phyloP scores from a whole-genome alignment of 306 rosid species.

The Cicer pinnatifidum region DNA sequence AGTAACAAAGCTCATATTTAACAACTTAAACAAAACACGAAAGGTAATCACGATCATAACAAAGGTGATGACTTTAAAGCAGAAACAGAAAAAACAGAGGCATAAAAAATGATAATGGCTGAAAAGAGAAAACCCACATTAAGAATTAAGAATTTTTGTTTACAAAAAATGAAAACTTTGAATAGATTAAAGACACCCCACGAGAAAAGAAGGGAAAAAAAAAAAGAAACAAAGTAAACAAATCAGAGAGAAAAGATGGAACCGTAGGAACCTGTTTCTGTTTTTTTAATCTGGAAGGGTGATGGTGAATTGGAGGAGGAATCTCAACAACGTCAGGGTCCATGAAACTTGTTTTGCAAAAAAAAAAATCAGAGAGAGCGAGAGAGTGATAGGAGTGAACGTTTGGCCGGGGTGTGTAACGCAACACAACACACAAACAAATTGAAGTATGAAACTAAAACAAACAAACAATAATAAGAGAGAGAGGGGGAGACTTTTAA shows the following conservation, averaged over 20 bases:
- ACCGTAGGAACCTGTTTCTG: slow-evolving; percentile 55
- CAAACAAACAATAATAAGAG: too few relatives aligned
- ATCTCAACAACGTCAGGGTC: slow-evolving; percentile 67
- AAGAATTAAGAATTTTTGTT: not conserved
- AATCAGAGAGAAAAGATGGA: not conserved
- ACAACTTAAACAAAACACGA: too few relatives aligned
- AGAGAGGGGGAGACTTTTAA: too few relatives aligned
- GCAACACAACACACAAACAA: too few relatives aligned
- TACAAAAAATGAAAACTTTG: slow-evolving; percentile 37
- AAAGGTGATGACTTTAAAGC: slow-evolving; percentile 21
- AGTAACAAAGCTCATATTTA: slow-evolving; percentile 3
- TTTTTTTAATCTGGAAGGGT: slow-evolving; percentile 41
- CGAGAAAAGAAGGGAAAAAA: too few relatives aligned
- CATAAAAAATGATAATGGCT: slow-evolving; percentile 10
- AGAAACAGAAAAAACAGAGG: not conserved
- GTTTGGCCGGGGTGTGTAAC: too few relatives aligned
- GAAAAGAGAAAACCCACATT: slow-evolving; percentile 30
- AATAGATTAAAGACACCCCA: slow-evolving; percentile 17
- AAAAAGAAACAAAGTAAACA: not conserved
- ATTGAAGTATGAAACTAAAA: too few relatives aligned
- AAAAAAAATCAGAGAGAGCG: not conserved
- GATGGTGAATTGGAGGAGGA: slow-evolving; percentile 51
- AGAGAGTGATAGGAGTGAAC: not conserved
- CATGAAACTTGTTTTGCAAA: slow-evolving; percentile 36
- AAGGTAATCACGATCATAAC: not conserved